Evolutionary conservation across 1,284 basidiomycete genomes (phyloP).

Genomic region (Anthracocystis panici-leucophaei): DNA sequence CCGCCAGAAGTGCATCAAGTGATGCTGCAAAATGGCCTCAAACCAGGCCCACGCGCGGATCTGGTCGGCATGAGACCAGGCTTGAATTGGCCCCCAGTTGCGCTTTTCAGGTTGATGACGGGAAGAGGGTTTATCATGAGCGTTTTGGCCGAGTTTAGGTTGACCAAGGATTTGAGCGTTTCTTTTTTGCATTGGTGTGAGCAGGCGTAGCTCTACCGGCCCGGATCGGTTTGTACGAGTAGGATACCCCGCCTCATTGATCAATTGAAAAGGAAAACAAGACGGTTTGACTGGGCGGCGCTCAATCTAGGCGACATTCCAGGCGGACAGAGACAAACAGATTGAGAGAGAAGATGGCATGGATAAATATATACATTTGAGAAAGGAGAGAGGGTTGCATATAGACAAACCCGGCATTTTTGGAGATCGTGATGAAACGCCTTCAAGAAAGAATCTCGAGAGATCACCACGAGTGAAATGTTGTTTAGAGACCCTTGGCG

Average conservation of each 20-base stretch:
- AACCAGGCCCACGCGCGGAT: slow-evolving; percentile 22
- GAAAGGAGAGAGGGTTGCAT: not conserved
- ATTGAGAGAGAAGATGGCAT: not conserved
- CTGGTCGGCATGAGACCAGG: slow-evolving; percentile 36
- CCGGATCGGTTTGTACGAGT: not conserved
- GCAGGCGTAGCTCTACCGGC: not conserved
- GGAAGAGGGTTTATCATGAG: slow-evolving; percentile 26
- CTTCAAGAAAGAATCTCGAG: too few relatives aligned
- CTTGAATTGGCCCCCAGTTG: slow-evolving; percentile 18
- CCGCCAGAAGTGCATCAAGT: slow-evolving; percentile 20
- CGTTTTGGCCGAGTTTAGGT: slow-evolving; percentile 19
- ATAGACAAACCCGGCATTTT: too few relatives aligned
- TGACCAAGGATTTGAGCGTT: slow-evolving; percentile 26
- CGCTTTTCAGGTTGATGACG: slow-evolving; percentile 22
- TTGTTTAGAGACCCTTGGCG: slow-evolving; percentile 48
- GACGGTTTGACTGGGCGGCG: not conserved
- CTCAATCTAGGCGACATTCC: slow-evolving; percentile 3
- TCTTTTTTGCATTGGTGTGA: slow-evolving; percentile 40
- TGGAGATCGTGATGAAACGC: slow-evolving; percentile 8
- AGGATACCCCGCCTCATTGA: not conserved
- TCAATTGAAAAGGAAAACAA: not conserved
- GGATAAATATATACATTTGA: slow-evolving; percentile 8
- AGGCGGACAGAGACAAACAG: not conserved
- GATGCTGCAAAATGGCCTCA: slow-evolving; percentile 11
- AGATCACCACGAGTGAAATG: not conserved